Evolutionary conservation across 2,329 filamentous ascomycete species (phyloP).

Genomic region (Botryotinia globosa): DNA sequence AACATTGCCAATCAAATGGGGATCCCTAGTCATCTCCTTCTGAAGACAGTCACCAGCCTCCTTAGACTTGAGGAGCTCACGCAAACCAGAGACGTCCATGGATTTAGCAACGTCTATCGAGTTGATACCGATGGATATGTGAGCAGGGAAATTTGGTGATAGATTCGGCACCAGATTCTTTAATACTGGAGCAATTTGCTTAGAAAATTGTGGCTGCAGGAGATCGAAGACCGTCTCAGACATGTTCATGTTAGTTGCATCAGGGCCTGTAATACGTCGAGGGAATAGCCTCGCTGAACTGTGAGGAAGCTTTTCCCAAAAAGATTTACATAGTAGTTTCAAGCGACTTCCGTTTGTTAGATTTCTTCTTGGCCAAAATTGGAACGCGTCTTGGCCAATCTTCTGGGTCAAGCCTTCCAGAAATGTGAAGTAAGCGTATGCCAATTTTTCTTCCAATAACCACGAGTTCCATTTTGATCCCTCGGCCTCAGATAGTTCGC

Average conservation of each 20-base stretch:
- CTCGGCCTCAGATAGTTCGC: constrained; percentile 22
- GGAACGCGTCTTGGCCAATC: constrained; percentile 23
- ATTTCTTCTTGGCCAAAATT: constrained; percentile 30
- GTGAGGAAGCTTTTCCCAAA: constrained; percentile 30
- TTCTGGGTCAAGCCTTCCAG: constrained; percentile 26
- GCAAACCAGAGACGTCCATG: constrained; percentile 25
- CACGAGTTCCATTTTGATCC: constrained; percentile 32
- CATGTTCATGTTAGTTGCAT: constrained; percentile 22
- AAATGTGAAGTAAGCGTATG: constrained; percentile 33
- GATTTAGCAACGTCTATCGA: constrained; percentile 17
- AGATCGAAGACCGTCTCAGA: constrained; percentile 32
- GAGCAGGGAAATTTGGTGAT: constrained; percentile 24
- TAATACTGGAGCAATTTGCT: constrained; percentile 24
- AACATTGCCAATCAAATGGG: constrained; percentile 19
- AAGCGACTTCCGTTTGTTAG: constrained; percentile 21
- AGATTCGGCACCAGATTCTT: constrained; percentile 25
- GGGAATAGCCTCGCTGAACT: constrained; percentile 28
- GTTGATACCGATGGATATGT: constrained; percentile 18
- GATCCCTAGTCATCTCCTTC: constrained; percentile 16
- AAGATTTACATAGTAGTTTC: constrained; percentile 24
- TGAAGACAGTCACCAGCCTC: constrained; percentile 6
- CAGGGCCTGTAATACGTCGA: constrained; percentile 16
- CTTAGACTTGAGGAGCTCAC: constrained; percentile 26
- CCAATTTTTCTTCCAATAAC: constrained; percentile 29
- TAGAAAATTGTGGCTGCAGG: constrained; percentile 22